phyloP scores from a whole-genome alignment of 139 green algal genomes.

The Volvox africanus region DNA sequence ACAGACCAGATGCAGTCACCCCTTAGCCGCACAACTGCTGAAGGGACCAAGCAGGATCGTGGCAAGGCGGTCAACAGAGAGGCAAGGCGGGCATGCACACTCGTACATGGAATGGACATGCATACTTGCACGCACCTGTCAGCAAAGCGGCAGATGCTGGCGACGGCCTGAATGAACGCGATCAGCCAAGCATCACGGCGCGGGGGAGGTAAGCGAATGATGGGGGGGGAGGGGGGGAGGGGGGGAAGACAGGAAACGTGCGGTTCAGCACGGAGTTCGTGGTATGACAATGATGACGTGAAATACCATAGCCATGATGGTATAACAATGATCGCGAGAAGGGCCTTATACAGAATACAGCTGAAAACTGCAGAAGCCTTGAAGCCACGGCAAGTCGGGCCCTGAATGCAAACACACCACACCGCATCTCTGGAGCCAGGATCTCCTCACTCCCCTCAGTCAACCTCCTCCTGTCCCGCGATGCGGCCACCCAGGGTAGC shows the following conservation, averaged over 20 bases:
- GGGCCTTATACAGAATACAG: too few relatives aligned
- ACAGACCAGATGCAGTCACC: neutral
- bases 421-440: neutral
- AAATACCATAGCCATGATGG: too few relatives aligned
- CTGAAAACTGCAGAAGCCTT: too few relatives aligned
- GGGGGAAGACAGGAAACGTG: too few relatives aligned
- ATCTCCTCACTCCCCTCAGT: neutral
- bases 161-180: neutral
- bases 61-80: neutral
- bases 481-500: neutral
- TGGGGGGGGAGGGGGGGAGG: too few relatives aligned
- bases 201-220: too few relatives aligned
- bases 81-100: neutral
- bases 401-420: neutral
- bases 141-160: constrained; percentile 16
- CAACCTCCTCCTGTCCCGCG: too few relatives aligned
- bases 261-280: too few relatives aligned
- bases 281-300: too few relatives aligned
- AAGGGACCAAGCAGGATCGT: neutral
- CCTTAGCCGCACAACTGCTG: neutral
- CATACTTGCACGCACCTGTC: neutral
- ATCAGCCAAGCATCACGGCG: neutral
- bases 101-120: neutral
- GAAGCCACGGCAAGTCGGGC: too few relatives aligned
- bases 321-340: too few relatives aligned